A percentile compares a stretch with the other conserved stretches of the same genome.
Conservation (phyloP, 495 filamentous ascomycete species). For the Annulohypoxylon stygium region DNA sequence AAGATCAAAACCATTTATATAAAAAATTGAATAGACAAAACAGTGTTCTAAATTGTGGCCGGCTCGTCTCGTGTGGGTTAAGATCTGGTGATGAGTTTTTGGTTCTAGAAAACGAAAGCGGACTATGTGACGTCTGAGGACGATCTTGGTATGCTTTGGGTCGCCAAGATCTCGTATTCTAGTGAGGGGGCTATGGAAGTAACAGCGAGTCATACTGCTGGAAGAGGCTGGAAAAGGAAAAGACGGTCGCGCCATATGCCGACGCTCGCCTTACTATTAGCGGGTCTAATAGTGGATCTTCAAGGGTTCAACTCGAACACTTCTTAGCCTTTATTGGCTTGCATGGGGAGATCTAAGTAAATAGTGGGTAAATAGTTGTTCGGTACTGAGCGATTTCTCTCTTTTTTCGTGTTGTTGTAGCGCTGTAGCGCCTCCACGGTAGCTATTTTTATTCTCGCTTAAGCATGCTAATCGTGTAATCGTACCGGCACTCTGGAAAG, state of each 20-base stretch:
- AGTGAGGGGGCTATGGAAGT: slow-evolving; percentile 36
- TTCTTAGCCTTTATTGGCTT: slow-evolving; percentile 9
- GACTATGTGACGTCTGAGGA: slow-evolving; percentile 41
- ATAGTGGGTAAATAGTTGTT: slow-evolving; percentile 15
- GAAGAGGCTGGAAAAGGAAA: slow-evolving; percentile 35
- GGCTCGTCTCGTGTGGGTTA: slow-evolving; percentile 33
- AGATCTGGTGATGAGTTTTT: slow-evolving; percentile 41
- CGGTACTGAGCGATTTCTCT: slow-evolving; percentile 22
- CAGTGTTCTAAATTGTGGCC: slow-evolving; percentile 16
- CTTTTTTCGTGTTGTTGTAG: slow-evolving; percentile 26
- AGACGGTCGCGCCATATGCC: slow-evolving; percentile 24
- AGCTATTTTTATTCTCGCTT: slow-evolving; percentile 35
- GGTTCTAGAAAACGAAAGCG: slow-evolving; percentile 28
- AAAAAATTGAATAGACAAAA: slow-evolving; percentile 1
- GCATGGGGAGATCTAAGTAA: background rate
- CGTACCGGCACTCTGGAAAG: slow-evolving; percentile 37
- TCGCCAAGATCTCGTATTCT: slow-evolving; percentile 48
- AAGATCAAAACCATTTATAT: slow-evolving; percentile 31
- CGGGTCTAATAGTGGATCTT: slow-evolving; percentile 11
- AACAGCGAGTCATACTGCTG: slow-evolving; percentile 19
- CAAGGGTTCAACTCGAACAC: background rate
- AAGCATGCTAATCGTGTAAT: slow-evolving; percentile 39
- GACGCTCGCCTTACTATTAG: slow-evolving; percentile 17
- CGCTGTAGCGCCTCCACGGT: background rate
- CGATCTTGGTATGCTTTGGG: slow-evolving; percentile 35